Evolutionary conservation across 352 stramenopile species (phyloP), one percentile per base, ranked within the genome.

Genomic region (Phytophthora agathidicida): DNA sequence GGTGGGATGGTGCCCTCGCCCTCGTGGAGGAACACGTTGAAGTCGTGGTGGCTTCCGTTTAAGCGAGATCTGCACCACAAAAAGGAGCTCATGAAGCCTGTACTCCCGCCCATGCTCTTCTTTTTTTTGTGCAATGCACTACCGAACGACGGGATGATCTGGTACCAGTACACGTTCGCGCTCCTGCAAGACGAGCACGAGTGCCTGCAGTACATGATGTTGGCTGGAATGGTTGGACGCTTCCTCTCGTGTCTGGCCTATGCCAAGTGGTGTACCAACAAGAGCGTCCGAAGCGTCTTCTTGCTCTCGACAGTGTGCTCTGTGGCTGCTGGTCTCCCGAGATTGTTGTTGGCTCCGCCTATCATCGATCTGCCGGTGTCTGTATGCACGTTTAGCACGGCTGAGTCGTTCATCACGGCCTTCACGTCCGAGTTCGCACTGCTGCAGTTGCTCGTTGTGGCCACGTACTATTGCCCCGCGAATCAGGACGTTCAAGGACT

Each of bases 401-500:
- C 68, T 28, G 85, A 94, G 54, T 80, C 85, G 36, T 91, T 94
- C 63, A 63, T 91, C 51, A 91, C 85, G 22, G 68, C 79, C 7
- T 94, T 94, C 56, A 86, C 85, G 0, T 73, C 74, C 30, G 85
- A 94, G 61, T 91, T 94, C 55, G 83, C 83, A n/a, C 56, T 94
- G 31, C 65, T 94, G 14, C 85, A 92, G 53, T 50, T 94, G 31
- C 77, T 94, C 17, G 83, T 94, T 23, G 80, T 94, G 17, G 85
- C 85, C n/a, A 94, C 85, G 6, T 91, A 75, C 68, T 93, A 92
- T 56, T 92, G 83, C 27, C 85, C 85, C 0, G 46, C 70, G 7
- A 63, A 72, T 45, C 66, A 56, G 1, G 71, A 85, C 2, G 65
- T 89, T 7, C 80, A 91, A 49, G 85, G 85, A 3, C 65, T 94